A percentile compares a stretch with the other conserved stretches of the same genome.
Conservation (phyloP, 345 rosid genomes). For the Citrus sp. region DNA sequence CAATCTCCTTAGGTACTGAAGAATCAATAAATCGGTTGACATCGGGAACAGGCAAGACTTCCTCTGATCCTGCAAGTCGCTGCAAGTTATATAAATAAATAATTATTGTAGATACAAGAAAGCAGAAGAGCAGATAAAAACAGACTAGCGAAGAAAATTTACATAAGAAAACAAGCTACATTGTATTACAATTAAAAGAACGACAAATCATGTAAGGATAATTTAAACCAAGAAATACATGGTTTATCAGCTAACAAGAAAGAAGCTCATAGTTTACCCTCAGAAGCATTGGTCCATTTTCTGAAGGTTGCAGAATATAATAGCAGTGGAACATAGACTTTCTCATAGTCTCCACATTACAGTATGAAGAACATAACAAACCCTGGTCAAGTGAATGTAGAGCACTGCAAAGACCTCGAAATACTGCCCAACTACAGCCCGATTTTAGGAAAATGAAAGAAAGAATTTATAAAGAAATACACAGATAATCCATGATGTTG, state of each 20-base stretch:
- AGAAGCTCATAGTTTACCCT: slow-evolving; percentile 49
- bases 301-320: slow-evolving; percentile 87
- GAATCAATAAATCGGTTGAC: slow-evolving; percentile 39
- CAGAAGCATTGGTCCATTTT: slow-evolving; percentile 84
- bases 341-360: slow-evolving; percentile 61
- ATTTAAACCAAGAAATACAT: slow-evolving; percentile 2
- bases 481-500: neutral
- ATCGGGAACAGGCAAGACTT: slow-evolving; percentile 54
- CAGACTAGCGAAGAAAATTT: neutral
- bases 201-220: neutral
- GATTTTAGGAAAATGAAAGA: slow-evolving; percentile 11
- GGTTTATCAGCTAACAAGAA: neutral
- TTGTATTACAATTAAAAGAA: neutral
- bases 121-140: neutral
- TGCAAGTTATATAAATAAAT: slow-evolving; percentile 37
- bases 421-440: slow-evolving; percentile 43
- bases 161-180: neutral
- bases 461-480: neutral
- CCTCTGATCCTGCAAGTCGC: slow-evolving; percentile 83
- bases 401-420: slow-evolving; percentile 70
- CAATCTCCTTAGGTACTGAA: slow-evolving; percentile 52
- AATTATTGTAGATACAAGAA: slow-evolving; percentile 15
- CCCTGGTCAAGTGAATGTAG: slow-evolving; percentile 79
- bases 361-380: slow-evolving; percentile 63
- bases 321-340: slow-evolving; percentile 56